Conservation (phyloP, 768 basidiomycete genomes). For the Pseudohyphozyma bogoriensis region DNA sequence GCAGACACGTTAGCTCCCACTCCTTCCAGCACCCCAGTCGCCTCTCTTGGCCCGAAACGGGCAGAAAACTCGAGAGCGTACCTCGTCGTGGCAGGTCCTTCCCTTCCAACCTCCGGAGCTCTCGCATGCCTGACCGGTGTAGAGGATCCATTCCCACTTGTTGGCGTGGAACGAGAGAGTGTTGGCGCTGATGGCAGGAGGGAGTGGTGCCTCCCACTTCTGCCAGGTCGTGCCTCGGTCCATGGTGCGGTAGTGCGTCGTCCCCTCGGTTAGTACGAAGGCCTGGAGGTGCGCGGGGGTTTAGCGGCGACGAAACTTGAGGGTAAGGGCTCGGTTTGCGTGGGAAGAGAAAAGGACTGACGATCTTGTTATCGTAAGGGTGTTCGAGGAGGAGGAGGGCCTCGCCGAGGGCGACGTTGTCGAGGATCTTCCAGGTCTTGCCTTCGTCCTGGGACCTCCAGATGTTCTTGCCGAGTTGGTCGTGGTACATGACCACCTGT, state of each 20-base stretch:
- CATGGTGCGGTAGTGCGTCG: slow-evolving; percentile 72
- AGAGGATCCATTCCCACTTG: slow-evolving; percentile 59
- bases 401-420: slow-evolving; percentile 49
- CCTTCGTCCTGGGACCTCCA: slow-evolving; percentile 82
- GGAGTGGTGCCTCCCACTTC: slow-evolving; percentile 56
- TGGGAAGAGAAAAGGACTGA: slow-evolving; percentile 37
- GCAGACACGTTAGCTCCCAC: neutral
- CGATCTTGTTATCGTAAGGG: slow-evolving; percentile 69
- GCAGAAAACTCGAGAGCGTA: slow-evolving; percentile 37
- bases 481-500: slow-evolving; percentile 70
- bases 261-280: slow-evolving; percentile 68
- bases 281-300: slow-evolving; percentile 47
- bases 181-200: slow-evolving; percentile 50
- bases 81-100: slow-evolving; percentile 62
- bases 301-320: neutral
- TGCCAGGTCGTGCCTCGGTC: slow-evolving; percentile 84
- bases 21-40: neutral
- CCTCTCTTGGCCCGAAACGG: neutral
- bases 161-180: slow-evolving; percentile 85
- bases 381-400: slow-evolving; percentile 71
- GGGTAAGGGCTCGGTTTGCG: neutral
- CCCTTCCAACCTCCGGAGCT: slow-evolving; percentile 45
- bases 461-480: slow-evolving; percentile 56
- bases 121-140: slow-evolving; percentile 62
- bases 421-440: slow-evolving; percentile 50